Conservation (phyloP, 2,329 filamentous ascomycete species). For the Leptosphaerulina australis region DNA sequence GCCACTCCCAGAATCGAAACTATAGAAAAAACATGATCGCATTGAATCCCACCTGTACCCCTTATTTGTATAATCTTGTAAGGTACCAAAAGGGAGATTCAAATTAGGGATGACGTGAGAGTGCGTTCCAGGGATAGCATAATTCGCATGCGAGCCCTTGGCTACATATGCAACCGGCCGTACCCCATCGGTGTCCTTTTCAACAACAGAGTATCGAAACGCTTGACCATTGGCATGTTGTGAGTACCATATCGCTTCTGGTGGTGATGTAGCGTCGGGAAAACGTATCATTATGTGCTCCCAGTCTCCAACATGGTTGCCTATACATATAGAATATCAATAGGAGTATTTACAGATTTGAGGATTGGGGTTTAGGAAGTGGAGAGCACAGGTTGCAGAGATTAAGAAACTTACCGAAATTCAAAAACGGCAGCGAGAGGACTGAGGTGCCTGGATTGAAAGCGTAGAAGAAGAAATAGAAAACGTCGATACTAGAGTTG, state of each 20-base stretch:
- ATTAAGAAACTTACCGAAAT: constrained; percentile 49
- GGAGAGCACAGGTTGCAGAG: too few relatives aligned
- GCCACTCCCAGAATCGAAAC: constrained; percentile 52
- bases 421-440: constrained; percentile 45
- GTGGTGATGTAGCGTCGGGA: constrained; percentile 53
- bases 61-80: constrained; percentile 61
- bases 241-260: constrained; percentile 65
- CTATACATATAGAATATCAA: constrained; percentile 24
- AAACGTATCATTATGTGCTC: constrained; percentile 73
- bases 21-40: constrained; percentile 62
- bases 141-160: constrained; percentile 69
- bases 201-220: constrained; percentile 61
- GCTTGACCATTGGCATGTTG: constrained; percentile 69
- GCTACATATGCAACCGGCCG: constrained; percentile 65
- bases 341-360: too few relatives aligned
- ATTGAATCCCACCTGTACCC: constrained; percentile 67
- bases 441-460: constrained; percentile 62
- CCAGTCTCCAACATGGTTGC: constrained; percentile 70
- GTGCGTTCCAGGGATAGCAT: constrained; percentile 64
- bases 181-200: constrained; percentile 61
- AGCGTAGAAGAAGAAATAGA: constrained; percentile 68
- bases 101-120: constrained; percentile 68
- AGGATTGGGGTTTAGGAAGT: too few relatives aligned
- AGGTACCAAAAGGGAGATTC: constrained; percentile 59
- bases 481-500: constrained; percentile 61